Conservation (phyloP, 192 early-diverging fungal genomes). For the Nowakowskiella sp. region DNA sequence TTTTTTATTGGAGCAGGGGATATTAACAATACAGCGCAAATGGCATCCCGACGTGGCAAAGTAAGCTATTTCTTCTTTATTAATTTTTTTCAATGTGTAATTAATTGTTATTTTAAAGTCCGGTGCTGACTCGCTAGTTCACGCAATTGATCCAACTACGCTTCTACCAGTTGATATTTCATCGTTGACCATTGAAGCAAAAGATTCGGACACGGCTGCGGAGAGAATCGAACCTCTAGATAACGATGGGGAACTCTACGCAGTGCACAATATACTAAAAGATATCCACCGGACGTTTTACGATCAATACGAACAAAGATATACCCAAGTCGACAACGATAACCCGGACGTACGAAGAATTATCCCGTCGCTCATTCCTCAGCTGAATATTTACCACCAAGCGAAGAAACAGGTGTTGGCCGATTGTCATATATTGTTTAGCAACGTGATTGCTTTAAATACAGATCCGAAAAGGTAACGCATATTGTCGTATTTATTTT, state of each 20-base stretch:
- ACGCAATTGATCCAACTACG: background rate
- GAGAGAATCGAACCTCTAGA: slow-evolving; percentile 7
- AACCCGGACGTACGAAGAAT: slow-evolving; percentile 1
- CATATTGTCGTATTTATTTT: slow-evolving; percentile 1
- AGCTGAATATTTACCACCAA: slow-evolving; percentile 46
- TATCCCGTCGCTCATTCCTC: slow-evolving; percentile 20
- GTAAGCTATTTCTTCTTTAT: too few relatives aligned
- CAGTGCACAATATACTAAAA: slow-evolving; percentile 46
- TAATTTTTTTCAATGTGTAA: too few relatives aligned
- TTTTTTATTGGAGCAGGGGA: slow-evolving; percentile 94
- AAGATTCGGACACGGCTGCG: slow-evolving; percentile 4
- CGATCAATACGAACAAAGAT: slow-evolving; percentile 4
- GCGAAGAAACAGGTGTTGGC: slow-evolving; percentile 57
- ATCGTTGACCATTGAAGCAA: background rate
- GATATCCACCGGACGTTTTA: slow-evolving; percentile 67
- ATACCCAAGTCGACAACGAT: background rate
- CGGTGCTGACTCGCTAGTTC: background rate
- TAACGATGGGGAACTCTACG: slow-evolving; percentile 34
- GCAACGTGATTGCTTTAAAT: slow-evolving; percentile 67
- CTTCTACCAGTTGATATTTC: background rate
- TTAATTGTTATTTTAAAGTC: background rate
- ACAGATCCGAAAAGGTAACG: slow-evolving; percentile 32
- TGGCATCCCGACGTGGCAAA: background rate
- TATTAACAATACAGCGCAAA: slow-evolving; percentile 61
- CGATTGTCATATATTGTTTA: slow-evolving; percentile 69